Base-by-base conservation (phyloP, 164 flowering plant species). In the Brasenia schreberi region DNA sequence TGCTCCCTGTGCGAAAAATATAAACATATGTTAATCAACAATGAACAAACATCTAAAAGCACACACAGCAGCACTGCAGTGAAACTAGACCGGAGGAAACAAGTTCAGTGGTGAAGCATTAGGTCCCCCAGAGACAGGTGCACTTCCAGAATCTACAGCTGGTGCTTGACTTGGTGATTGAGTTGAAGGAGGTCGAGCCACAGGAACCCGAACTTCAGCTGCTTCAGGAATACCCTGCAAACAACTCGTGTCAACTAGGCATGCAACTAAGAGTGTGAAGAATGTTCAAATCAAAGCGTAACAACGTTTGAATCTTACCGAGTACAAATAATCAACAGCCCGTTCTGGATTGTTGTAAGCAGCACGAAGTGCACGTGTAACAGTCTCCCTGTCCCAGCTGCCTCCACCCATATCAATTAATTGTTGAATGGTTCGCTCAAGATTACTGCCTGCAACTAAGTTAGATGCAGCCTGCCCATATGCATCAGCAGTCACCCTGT, bases 391-490 rank as follows among this genome's bases (percentile, higher is more conserved):
- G 76, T 91, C 98, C 96, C 98, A 94, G 69, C 53, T 89, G 42
- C 96, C 97, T 71, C 95, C 98, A 62, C 98, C 98, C 80, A 94
- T 94, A 72, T 90, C 98, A 82, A 91, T 79, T 65, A 94, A 63
- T 70, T 94, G 84, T 66, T 87, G 95, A 69, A 90, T 81, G 9
- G 85, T 91, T 75, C 83, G 86, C 76, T 94, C 98, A 63, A 88
- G 80, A 79, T 68, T 80, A 70, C 64, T 80, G 45, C 78, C 85
- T 65, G 84, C 82, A 70, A 91, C 90, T 73, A 89, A 69, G 72
- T 72, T 87, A 16, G 97, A 89, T 69, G 96, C 96, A 81, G 98
- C 96, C 73, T 83, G 82, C 71, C 78, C 88, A 84, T 87, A 90
- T 23, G 2, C 27, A 23, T 23, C 27, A 23, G 27, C 27, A 23